Evolutionary conservation across 2,329 filamentous ascomycete genomes (phyloP), one percentile per base, ranked within the genome.

Genomic region (Pseudodiploospora longispora): DNA sequence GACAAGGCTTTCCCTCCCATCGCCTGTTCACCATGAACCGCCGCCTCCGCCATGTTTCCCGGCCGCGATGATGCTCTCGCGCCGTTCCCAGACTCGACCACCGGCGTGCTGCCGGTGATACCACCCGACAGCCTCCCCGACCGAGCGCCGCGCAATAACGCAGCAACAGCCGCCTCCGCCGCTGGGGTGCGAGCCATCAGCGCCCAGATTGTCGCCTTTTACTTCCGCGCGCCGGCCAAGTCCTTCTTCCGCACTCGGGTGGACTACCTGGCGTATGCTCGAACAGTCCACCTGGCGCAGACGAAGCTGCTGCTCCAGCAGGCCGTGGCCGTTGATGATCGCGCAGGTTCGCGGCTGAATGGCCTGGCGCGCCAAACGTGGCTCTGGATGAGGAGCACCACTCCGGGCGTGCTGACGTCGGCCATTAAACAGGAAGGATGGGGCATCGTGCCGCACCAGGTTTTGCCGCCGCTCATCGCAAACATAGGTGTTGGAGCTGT

Each of bases 241-340:
- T 86, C 89, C 10, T 96, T 96, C 61, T 95, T 96, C 66, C 80
- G 87, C 49, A 90, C 87, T 1, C 74, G 90, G 47, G 88, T 96
- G 51, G 90, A 96, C 69, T 95, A 89, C 53, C 71, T 80, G 12
- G 75, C 75, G 2, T 80, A 78, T 49, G 77, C 76, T 3, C 69
- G 77, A 29, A 70, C 61, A 10, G 58, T 79, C 3, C 74, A 78
- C 48, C 63, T 75, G 50, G 66, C 70, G 32, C 69, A 72, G 46
- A 63, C 61, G 2, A 55, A 64, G 41, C 46, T 59, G 27, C 53
- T 71, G 36, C 52, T 71, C 35, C 53, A 62, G 37, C 59, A 59
- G 47, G 65, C 64, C 29, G 62, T 61, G 5, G 61, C 61, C 3
- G 59, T 52, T 10, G 63, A 68, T 40, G 49, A 52, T n/a, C 54